Percentiles rank a stretch among this genome's conserved stretches.
Evolutionary conservation across 1,284 basidiomycete species (phyloP).

Genomic region (Trichosporon asahii): DNA sequence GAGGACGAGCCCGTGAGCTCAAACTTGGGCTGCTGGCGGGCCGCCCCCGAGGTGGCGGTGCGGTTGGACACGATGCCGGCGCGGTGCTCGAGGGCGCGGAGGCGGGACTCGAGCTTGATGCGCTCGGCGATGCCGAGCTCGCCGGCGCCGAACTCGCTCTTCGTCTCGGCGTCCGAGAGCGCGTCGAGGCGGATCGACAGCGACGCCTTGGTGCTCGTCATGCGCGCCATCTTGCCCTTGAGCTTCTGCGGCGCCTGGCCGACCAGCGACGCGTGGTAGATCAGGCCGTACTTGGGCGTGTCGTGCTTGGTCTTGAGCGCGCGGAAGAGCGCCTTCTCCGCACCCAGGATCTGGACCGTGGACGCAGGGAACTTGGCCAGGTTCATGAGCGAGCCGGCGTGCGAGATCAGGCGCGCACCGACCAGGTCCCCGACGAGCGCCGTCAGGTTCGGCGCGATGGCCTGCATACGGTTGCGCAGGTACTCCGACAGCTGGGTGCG

Average conservation of each 20-base stretch:
- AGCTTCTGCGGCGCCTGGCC: constrained; percentile 97
- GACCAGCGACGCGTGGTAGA: constrained; percentile 94
- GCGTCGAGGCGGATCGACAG: constrained; percentile 96
- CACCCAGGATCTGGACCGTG: constrained; percentile 96
- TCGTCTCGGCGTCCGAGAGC: constrained; percentile 84
- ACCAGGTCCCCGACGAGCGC: constrained; percentile 93
- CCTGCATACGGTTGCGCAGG: constrained; percentile 95
- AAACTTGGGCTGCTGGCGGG: constrained; percentile 66
- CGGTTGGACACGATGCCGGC: constrained; percentile 64
- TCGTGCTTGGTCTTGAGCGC: constrained; percentile 99
- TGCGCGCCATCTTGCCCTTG: constrained; percentile 99
- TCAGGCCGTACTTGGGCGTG: constrained; percentile 95
- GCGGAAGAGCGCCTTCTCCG: constrained; percentile 96
- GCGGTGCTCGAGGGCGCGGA: constrained; percentile 82
- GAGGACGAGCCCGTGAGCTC: constrained; percentile 68
- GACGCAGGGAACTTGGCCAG: constrained; percentile 97
- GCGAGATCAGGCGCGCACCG: constrained; percentile 90
- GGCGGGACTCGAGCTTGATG: constrained; percentile 87
- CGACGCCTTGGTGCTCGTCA: constrained; percentile 97
- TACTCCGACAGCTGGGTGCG: constrained; percentile 84
- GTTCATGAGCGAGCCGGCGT: constrained; percentile 96
- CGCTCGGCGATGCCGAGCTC: constrained; percentile 90
- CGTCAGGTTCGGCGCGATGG: constrained; percentile 91
- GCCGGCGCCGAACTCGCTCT: constrained; percentile 74
- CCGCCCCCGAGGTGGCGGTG: constrained; percentile 59